Base-by-base conservation (phyloP, 2,329 filamentous ascomycete species). In the Hortaea werneckii region DNA sequence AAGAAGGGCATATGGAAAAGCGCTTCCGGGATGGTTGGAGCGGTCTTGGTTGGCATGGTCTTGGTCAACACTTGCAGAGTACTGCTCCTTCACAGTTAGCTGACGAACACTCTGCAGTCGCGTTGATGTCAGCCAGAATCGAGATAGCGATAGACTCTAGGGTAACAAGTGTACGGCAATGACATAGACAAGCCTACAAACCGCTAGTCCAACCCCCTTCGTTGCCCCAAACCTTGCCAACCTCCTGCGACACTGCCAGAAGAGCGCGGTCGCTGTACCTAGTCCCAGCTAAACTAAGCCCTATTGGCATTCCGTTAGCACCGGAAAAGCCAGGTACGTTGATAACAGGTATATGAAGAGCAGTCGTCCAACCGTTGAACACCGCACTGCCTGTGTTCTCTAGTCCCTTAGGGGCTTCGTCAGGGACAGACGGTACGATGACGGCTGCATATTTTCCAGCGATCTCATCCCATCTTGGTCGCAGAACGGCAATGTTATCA, bases 241-340 rank as follows among this genome's bases (percentile, higher is more conserved):
- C 65, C 34, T 58, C 58, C 40, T 68, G 67, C n/a, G 65, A 65
- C 0, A 68, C 66, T 10, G 54, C 50, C 29, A 76, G 53, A 27
- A 75, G 53, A 45, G 64, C 65, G 38, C 63, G 58, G 50, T 77
- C 73, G 4, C 57, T 50, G 49, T 71, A 76, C 20, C 73, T 60
- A 1, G 70, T 64, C 0, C 66, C 67, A 0, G 78, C 70, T 1
- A 78, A 55, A 0, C 74, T 76, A 13, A 79, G 53, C 0, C 81
- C 80, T 34, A 84, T 70, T 0, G 80, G 81, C 68, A 84, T 61
- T 0, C 68, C 71, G 47, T 75, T 68, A 29, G 67, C 66, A 0
- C 80, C 79, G 30, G 67, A 61, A 52, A 84, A 83, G 0, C 79
- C 80, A 0, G 79, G 79, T 0, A 84, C 60, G 48, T 83, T 83